Evolutionary conservation across 2,329 filamentous ascomycete species (phyloP).

Genomic region (Microcyclospora tardicrescens): DNA sequence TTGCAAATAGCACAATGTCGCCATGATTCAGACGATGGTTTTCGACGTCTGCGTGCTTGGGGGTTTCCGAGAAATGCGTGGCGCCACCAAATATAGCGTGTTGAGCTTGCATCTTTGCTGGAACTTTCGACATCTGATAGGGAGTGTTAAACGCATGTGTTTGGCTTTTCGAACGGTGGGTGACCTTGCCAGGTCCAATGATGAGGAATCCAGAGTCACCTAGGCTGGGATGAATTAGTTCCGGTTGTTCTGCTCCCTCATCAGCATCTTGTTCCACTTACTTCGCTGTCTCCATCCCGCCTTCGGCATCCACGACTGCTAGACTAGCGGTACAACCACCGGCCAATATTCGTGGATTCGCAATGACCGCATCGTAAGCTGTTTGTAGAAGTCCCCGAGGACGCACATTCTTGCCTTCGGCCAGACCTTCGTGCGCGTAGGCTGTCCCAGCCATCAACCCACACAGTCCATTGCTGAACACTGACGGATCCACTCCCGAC

Average conservation of each 20-base stretch:
- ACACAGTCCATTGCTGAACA: slow-evolving; percentile 90
- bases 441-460: slow-evolving; percentile 63
- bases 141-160: slow-evolving; percentile 97
- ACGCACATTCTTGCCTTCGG: slow-evolving; percentile 11
- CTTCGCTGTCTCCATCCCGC: slow-evolving; percentile 77
- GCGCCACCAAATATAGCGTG: slow-evolving; percentile 72
- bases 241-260: not conserved
- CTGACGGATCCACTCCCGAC: slow-evolving; percentile 81
- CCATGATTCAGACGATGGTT: slow-evolving; percentile 70
- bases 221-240: slow-evolving; percentile 34
- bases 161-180: slow-evolving; percentile 70
- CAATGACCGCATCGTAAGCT: slow-evolving; percentile 71
- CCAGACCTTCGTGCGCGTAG: slow-evolving; percentile 29
- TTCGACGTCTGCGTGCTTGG: slow-evolving; percentile 69
- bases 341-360: slow-evolving; percentile 58
- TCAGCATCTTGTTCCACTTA: slow-evolving; percentile 16
- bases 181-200: slow-evolving; percentile 71
- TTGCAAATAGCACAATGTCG: slow-evolving; percentile 86
- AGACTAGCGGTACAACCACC: slow-evolving; percentile 89
- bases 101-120: slow-evolving; percentile 63
- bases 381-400: slow-evolving; percentile 63
- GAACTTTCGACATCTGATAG: slow-evolving; percentile 83
- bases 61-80: slow-evolving; percentile 58
- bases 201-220: slow-evolving; percentile 92
- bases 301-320: slow-evolving; percentile 60